A percentile compares a stretch with the other conserved stretches of the same genome.
Evolutionary conservation across 352 stramenopile genomes (phyloP).

Genomic region (Phytopythium chamaehyphon): DNA sequence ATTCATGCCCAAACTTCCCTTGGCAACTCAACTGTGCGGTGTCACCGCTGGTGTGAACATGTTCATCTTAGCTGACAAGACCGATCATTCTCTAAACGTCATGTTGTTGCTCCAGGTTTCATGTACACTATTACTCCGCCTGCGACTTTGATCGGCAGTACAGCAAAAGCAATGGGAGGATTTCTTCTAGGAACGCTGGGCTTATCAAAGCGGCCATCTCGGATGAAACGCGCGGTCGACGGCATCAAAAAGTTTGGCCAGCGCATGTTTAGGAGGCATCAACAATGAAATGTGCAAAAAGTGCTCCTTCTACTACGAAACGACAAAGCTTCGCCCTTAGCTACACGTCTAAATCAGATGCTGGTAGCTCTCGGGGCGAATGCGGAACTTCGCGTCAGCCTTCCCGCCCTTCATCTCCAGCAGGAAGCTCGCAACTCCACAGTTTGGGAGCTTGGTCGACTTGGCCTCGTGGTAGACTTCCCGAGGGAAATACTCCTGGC

Average conservation of each 20-base stretch:
- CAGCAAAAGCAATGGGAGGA: not conserved
- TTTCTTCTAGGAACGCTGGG: not conserved
- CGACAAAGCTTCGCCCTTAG: too few species aligned
- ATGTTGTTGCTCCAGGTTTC: not conserved
- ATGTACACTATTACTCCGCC: slow-evolving; percentile 1
- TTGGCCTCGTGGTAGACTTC: slow-evolving; percentile 40
- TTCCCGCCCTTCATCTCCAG: slow-evolving; percentile 39
- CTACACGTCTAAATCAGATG: slow-evolving; percentile 19
- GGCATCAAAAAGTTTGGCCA: too few species aligned
- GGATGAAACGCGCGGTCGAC: too few species aligned
- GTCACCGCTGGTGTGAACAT: slow-evolving; percentile 64
- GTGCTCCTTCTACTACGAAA: too few species aligned
- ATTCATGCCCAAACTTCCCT: slow-evolving; percentile 70
- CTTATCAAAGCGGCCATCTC: too few species aligned
- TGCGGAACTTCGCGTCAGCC: slow-evolving; percentile 21
- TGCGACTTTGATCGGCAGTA: not conserved
- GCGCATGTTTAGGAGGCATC: not conserved
- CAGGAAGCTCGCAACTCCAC: slow-evolving; percentile 67
- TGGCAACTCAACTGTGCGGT: slow-evolving; percentile 83
- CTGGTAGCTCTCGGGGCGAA: slow-evolving; percentile 46
- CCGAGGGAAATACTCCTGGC: slow-evolving; percentile 65
- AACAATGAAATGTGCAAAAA: not conserved
- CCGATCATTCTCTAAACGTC: not conserved
- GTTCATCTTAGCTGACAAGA: slow-evolving; percentile 4
- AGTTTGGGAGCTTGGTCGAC: slow-evolving; percentile 70